Evolutionary conservation across 1,284 basidiomycete species (phyloP).

Genomic region (Heterobasidion irregulare): DNA sequence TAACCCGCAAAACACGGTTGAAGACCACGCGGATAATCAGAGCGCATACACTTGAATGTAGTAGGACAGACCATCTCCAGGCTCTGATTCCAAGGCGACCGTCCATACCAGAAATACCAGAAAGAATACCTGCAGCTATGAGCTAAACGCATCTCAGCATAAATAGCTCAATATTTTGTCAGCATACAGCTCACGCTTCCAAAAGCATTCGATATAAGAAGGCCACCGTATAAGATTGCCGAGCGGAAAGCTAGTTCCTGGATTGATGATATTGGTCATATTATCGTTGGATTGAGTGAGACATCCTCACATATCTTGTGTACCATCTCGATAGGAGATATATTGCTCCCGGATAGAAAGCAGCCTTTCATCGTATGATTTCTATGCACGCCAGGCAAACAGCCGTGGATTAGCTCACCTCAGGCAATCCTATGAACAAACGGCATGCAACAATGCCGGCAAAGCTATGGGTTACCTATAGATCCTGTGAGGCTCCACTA

Average conservation of each 20-base stretch:
- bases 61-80: constrained; percentile 50
- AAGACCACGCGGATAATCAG: neutral
- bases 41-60: neutral
- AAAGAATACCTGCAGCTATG: constrained; percentile 64
- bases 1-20: constrained; percentile 27
- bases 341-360: constrained; percentile 56
- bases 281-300: neutral
- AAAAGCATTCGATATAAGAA: constrained; percentile 73
- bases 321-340: constrained; percentile 61
- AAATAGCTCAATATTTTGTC: neutral
- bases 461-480: constrained; percentile 20
- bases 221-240: constrained; percentile 60
- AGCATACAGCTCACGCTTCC: constrained; percentile 39
- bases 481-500: neutral
- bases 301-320: constrained; percentile 40
- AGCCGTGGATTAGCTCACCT: constrained; percentile 24
- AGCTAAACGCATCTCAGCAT: constrained; percentile 26
- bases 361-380: constrained; percentile 26
- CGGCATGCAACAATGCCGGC: constrained; percentile 50
- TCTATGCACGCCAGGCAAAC: neutral
- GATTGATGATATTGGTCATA: neutral
- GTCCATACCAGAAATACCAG: constrained; percentile 58
- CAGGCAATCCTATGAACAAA: constrained; percentile 57
- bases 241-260: constrained; percentile 64
- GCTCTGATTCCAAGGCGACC: constrained; percentile 57